Percentiles rank a stretch among this genome's conserved stretches.
These are phyloP conservation scores for Phylloporus scabripes DNA, from an alignment of 768 basidiomycete species.

Conservation along the genomic window DNA sequence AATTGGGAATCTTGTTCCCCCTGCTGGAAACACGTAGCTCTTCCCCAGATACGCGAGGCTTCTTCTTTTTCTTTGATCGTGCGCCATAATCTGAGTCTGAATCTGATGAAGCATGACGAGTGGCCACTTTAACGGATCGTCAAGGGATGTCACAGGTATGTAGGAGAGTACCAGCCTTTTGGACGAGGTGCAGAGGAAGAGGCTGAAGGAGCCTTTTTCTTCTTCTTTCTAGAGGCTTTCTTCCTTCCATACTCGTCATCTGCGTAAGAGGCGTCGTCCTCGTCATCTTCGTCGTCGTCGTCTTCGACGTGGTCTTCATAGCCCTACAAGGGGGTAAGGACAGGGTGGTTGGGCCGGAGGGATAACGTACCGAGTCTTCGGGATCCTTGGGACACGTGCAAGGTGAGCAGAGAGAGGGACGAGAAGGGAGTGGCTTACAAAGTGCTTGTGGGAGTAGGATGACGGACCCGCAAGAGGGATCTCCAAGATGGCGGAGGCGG, in stretches of 20 bases:
- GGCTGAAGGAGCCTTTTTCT: constrained; percentile 38
- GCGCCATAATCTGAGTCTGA: constrained; percentile 86
- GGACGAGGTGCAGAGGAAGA: constrained; percentile 45
- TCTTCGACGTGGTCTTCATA: constrained; percentile 51
- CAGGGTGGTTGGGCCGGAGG: constrained; percentile 7
- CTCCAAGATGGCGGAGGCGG: constrained; percentile 33
- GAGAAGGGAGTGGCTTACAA: constrained; percentile 40
- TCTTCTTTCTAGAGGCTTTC: constrained; percentile 66
- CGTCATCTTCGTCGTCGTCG: constrained; percentile 59
- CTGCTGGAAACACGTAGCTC: constrained; percentile 74
- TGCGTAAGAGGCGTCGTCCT: constrained; percentile 73
- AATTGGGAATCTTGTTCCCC: constrained; percentile 78
- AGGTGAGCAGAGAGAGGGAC: constrained; percentile 1
- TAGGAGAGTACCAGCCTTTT: constrained; percentile 43
- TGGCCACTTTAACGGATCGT: constrained; percentile 33
- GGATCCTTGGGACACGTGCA: constrained; percentile 17
- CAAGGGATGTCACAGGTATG: constrained; percentile 2
- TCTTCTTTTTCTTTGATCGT: constrained; percentile 84
- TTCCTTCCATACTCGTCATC: constrained; percentile 73
- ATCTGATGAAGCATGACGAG: constrained; percentile 61
- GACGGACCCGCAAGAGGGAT: constrained; percentile 36
- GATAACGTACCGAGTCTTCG: constrained; percentile 29
- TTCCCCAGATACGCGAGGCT: constrained; percentile 47
- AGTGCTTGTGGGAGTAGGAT: constrained; percentile 50
- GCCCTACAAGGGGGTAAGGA: constrained; percentile 40